phyloP scores from a whole-genome alignment of 208 protist genomes.

The Strigomonas culicis region DNA sequence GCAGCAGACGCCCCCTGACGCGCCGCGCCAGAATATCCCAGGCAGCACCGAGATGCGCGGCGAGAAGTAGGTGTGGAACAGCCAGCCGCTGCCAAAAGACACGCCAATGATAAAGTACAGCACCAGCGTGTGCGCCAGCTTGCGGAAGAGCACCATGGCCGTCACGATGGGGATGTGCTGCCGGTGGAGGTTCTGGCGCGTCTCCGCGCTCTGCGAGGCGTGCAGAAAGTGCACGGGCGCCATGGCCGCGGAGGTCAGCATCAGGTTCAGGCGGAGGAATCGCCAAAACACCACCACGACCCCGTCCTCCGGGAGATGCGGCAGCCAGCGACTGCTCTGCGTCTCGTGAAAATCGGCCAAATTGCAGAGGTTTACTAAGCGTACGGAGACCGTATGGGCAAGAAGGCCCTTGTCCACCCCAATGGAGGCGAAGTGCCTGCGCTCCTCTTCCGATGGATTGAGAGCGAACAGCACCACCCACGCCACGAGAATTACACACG shows the following conservation, averaged over 20 bases:
- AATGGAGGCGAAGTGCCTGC: background rate
- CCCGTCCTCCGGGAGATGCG: background rate
- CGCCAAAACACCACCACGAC: background rate
- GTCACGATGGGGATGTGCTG: conserved; percentile 50
- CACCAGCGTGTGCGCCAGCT: conserved; percentile 56
- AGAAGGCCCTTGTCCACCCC: background rate
- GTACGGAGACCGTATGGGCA: background rate
- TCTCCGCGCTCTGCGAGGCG: conserved; percentile 20
- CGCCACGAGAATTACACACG: conserved; percentile 29
- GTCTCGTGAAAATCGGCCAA: background rate
- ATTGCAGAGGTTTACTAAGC: background rate
- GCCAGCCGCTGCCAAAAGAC: conserved; percentile 3
- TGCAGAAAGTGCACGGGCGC: background rate
- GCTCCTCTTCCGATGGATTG: conserved; percentile 13
- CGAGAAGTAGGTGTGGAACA: conserved; percentile 6
- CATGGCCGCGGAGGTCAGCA: background rate
- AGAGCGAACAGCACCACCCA: conserved; percentile 10
- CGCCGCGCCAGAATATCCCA: conserved; percentile 21
- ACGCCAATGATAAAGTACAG: conserved; percentile 26
- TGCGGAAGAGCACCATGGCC: conserved; percentile 55
- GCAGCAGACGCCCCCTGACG: conserved; percentile 24
- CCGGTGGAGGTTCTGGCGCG: conserved; percentile 28
- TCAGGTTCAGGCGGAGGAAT: background rate
- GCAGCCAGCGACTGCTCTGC: background rate
- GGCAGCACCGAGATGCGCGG: conserved; percentile 22